Evolutionary conservation across 2,329 filamentous ascomycete species (phyloP).

Genomic region (Aspergillus arachidicola): DNA sequence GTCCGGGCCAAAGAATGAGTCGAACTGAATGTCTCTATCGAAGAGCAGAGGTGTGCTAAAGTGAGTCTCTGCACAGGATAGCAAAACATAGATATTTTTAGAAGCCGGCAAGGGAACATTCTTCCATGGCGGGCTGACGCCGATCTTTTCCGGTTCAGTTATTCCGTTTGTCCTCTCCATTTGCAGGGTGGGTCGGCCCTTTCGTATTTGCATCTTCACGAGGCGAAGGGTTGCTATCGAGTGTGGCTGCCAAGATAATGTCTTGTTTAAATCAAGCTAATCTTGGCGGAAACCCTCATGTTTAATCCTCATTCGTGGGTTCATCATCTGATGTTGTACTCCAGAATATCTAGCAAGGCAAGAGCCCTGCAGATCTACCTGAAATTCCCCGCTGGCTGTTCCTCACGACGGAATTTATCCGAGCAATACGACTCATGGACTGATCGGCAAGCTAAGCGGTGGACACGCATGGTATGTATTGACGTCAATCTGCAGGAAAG

Average conservation of each 20-base stretch:
- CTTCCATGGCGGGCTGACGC: neutral
- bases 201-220: neutral
- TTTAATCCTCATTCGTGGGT: neutral
- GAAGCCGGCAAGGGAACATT: neutral
- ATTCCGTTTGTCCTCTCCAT: neutral
- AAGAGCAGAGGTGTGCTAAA: too few species aligned
- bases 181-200: neutral
- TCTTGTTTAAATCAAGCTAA: neutral
- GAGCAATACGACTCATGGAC: neutral
- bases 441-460: neutral
- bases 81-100: neutral
- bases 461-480: neutral
- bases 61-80: too few species aligned
- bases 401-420: neutral
- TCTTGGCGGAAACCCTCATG: neutral
- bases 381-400: neutral
- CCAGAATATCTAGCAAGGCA: neutral
- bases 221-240: neutral
- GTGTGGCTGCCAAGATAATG: neutral
- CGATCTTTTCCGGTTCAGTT: neutral
- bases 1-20: too few species aligned
- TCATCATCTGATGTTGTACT: neutral
- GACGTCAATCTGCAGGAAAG: neutral
- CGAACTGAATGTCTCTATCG: rapidly evolving
- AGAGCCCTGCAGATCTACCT: neutral